Percentiles rank a stretch among this genome's conserved stretches.
Evolutionary conservation across 495 filamentous ascomycete species (phyloP).

Genomic region (Penicillium daleae): DNA sequence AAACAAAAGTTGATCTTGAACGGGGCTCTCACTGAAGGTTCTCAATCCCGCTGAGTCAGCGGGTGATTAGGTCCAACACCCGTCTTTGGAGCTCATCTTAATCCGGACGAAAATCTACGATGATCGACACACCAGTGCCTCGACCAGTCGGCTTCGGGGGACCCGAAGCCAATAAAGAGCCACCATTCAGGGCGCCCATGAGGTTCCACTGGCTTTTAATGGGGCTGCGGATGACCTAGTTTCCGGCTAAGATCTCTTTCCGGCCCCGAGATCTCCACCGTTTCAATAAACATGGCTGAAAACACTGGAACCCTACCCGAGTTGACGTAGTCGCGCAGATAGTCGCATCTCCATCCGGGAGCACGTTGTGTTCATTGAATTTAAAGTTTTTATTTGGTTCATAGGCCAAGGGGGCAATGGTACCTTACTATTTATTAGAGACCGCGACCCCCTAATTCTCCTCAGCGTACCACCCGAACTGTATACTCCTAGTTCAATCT

Average conservation of each 20-base stretch:
- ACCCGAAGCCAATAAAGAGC: neutral
- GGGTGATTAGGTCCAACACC: too few species aligned
- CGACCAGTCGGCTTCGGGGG: neutral
- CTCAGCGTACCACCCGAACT: neutral
- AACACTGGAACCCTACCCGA: conserved; percentile 10
- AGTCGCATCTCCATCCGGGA: neutral
- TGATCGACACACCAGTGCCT: conserved; percentile 1
- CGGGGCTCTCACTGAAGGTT: too few species aligned
- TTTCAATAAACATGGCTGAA: conserved; percentile 12
- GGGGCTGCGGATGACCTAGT: neutral
- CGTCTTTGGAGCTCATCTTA: too few species aligned
- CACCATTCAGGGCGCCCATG: neutral
- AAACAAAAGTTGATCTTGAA: too few species aligned
- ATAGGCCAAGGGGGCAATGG: neutral
- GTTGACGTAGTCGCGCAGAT: conserved; percentile 3
- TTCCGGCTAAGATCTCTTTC: conserved; percentile 6
- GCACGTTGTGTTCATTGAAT: neutral
- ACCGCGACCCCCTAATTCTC: neutral
- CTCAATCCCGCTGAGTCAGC: neutral
- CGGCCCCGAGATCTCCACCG: conserved; percentile 16
- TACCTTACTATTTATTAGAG: neutral
- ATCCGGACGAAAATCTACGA: neutral
- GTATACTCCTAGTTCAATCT: neutral
- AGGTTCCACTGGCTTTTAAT: neutral
- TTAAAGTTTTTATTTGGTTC: conserved; percentile 4